A percentile compares a stretch with the other conserved stretches of the same genome.
Conservation (phyloP, 192 early-diverging fungal species). For the Obelidium mucronatum region DNA sequence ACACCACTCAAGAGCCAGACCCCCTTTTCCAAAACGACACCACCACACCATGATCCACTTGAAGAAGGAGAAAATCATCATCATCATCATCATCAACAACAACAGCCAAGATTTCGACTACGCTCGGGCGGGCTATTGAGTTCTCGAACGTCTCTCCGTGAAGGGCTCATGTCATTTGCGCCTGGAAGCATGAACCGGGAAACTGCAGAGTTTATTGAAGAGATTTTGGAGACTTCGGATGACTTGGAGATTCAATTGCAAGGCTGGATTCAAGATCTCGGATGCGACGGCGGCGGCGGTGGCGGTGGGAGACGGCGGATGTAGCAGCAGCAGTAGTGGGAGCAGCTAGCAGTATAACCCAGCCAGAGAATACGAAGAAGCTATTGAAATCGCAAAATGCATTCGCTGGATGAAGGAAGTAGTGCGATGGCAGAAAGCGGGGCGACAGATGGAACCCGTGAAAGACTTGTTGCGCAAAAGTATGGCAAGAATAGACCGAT, state of each 20-base stretch:
- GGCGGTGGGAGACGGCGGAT: no score
- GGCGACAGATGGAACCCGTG: conserved; percentile 49
- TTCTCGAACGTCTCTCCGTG: conserved; percentile 26
- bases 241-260: conserved; percentile 11
- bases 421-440: conserved; percentile 46
- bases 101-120: conserved; percentile 27
- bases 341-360: no score
- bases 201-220: conserved; percentile 46
- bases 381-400: conserved; percentile 42
- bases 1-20: neutral
- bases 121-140: conserved; percentile 23
- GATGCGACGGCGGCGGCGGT: no score
- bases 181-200: conserved; percentile 48
- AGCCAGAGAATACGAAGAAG: neutral
- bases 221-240: conserved; percentile 21
- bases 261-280: no score
- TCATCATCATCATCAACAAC: no score
- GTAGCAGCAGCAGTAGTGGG: no score
- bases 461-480: conserved; percentile 44
- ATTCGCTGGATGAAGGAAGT: conserved; percentile 48
- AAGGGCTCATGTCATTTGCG: conserved; percentile 43
- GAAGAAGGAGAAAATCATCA: no score
- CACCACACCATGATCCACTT: no score
- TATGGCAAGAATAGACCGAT: conserved; percentile 52
- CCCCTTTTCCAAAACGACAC: neutral